Base-by-base conservation (phyloP, 2,329 filamentous ascomycete species). In the Xylariomycetidae sp. region DNA sequence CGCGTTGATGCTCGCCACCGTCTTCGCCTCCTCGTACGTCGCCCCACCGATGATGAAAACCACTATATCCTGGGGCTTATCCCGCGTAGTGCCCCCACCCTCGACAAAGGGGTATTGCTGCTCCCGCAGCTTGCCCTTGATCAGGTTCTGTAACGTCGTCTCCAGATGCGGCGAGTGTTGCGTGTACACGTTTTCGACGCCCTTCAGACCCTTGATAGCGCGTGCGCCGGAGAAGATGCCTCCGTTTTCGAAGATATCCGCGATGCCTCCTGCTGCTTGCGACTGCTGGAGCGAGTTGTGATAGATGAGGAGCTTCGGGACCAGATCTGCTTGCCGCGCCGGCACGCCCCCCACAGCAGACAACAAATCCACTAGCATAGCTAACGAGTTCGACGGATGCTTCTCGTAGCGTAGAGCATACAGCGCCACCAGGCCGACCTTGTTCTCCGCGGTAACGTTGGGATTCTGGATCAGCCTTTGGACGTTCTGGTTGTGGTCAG, bases 161-260 rank as follows among this genome's bases (percentile, higher is more conserved):
- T 95, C 89, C 12, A 98, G 62, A 15, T 87, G 73, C 0, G 93
- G 88, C 5, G 87, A 93, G 59, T 98, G 92, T 58, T 98, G 93
- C 0, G 92, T 98, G 58, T 98, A 98, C 18, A 98, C 92, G 50
- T 98, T 98, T 58, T 98, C 93, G 1, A 98, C 92, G 2, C 92
- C 92, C 54, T 96, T 95, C 10, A 98, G 70, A 0, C 92, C 92
- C 53, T 94, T 95, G 59, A 98, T 88, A 52, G 82, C 86, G 24
- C 87, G 75, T 9, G 89, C 88, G 10, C 85, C 85, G 1, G 86
- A 85, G 60, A 98, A 95, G 44, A 98, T 90, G 4, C 87, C 90
- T 0, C 82, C 77, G 0, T 86, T 83, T 52, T 96, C 89, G 50
- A 98, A 96, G 6, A 96, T 77, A 46, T 96, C 90, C 0, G 87